Conservation (phyloP, 257 asterid species). For the Primulina eburnea region DNA sequence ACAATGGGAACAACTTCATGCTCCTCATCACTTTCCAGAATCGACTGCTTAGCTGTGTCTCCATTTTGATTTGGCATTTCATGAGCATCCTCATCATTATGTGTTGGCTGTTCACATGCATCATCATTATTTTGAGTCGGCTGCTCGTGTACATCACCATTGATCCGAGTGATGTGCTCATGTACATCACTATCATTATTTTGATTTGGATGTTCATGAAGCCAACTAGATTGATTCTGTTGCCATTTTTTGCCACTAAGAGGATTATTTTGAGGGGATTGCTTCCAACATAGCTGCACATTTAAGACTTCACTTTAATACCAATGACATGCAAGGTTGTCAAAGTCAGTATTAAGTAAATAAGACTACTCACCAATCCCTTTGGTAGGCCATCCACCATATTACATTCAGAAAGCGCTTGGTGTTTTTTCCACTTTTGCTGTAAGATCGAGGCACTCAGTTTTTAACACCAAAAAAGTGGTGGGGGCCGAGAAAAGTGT, state of each 20-base stretch:
- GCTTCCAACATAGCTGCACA: conserved; percentile 71
- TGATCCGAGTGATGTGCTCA: conserved; percentile 18
- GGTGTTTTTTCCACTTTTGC: conserved; percentile 43
- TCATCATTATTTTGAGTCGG: conserved; percentile 27
- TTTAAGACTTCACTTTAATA: conserved; percentile 26
- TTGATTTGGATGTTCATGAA: conserved; percentile 31
- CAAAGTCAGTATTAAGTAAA: conserved; percentile 18
- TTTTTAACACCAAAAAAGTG: conserved; percentile 12
- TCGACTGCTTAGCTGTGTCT: conserved; percentile 30
- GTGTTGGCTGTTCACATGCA: conserved; percentile 31
- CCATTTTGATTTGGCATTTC: conserved; percentile 37
- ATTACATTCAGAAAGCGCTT: conserved; percentile 32
- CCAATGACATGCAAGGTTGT: conserved; percentile 13
- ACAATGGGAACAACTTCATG: conserved; percentile 67
- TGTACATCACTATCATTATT: conserved; percentile 32
- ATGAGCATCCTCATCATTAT: conserved; percentile 29
- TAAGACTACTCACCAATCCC: conserved; percentile 62
- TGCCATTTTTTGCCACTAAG: conserved; percentile 34
- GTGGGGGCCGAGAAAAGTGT: conserved; percentile 7
- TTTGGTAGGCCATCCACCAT: conserved; percentile 52
- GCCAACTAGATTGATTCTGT: conserved; percentile 29
- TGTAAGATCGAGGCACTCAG: conserved; percentile 27
- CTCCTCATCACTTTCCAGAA: conserved; percentile 39
- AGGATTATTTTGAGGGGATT: conserved; percentile 38
- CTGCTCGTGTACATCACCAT: conserved; percentile 28